These are phyloP conservation scores for Tuber microsphaerosporum DNA, from an alignment of 495 filamentous ascomycete species.

Conservation along the genomic window DNA sequence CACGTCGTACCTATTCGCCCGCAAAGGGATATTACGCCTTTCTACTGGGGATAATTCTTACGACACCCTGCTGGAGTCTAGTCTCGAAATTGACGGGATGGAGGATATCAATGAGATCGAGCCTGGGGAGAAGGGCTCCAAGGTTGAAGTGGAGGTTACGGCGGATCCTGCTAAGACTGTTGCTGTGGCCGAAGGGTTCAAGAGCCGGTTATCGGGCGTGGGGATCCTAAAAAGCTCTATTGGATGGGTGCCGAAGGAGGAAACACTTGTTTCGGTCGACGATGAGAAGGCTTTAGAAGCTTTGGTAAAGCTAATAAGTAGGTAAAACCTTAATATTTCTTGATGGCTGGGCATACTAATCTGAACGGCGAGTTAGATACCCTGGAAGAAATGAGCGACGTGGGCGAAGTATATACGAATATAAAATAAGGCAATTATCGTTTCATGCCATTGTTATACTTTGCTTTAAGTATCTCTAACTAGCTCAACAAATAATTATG, in stretches of 20 bases:
- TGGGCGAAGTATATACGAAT: slow-evolving; percentile 38
- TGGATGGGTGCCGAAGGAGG: slow-evolving; percentile 74
- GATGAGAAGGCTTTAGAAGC: slow-evolving; percentile 47
- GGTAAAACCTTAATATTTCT: not conserved
- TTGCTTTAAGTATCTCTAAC: not conserved
- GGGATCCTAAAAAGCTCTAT: slow-evolving; percentile 66
- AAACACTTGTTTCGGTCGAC: slow-evolving; percentile 59
- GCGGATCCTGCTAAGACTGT: slow-evolving; percentile 66
- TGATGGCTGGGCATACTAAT: slow-evolving; percentile 9
- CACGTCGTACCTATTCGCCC: slow-evolving; percentile 75
- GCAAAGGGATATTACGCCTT: slow-evolving; percentile 55
- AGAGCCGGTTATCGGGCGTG: slow-evolving; percentile 50
- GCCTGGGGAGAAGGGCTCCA: slow-evolving; percentile 46
- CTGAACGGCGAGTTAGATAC: slow-evolving; percentile 13
- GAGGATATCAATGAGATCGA: slow-evolving; percentile 69
- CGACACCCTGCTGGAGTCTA: slow-evolving; percentile 75
- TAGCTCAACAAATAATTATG: not conserved
- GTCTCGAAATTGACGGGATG: slow-evolving; percentile 71
- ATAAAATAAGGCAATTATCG: slow-evolving; percentile 10
- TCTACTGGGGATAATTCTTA: slow-evolving; percentile 60
- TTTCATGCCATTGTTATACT: not conserved
- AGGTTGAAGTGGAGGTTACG: slow-evolving; percentile 55
- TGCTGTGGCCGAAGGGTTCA: slow-evolving; percentile 56
- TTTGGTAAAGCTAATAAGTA: slow-evolving; percentile 52
- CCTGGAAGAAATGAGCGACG: slow-evolving; percentile 29